These are phyloP conservation scores for Tetrapisispora iriomotensis DNA, from an alignment of 805 yeast genomes.

Conservation along the genomic window DNA sequence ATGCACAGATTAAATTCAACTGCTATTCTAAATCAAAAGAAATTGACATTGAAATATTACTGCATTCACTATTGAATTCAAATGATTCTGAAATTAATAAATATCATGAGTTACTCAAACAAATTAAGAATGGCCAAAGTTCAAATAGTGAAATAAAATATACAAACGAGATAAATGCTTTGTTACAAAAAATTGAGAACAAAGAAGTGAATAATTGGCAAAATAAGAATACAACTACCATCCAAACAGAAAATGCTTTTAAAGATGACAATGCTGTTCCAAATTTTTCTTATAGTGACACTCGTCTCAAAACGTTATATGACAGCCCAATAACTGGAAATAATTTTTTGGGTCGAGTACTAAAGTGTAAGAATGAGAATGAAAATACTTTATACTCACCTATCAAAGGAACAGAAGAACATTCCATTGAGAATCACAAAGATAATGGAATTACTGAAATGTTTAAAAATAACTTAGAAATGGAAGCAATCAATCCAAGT, in stretches of 20 bases:
- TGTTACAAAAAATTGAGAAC: not conserved
- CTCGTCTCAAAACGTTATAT: not conserved
- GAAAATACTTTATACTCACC: not conserved
- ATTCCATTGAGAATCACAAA: too few relatives aligned
- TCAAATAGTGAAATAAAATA: not conserved
- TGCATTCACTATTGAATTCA: conserved; percentile 13
- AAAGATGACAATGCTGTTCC: not conserved
- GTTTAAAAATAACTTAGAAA: too few relatives aligned
- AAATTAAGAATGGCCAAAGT: not conserved
- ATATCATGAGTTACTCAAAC: not conserved
- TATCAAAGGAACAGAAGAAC: not conserved
- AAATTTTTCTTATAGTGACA: not conserved
- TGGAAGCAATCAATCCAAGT: too few relatives aligned
- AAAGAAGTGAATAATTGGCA: not conserved
- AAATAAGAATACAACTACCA: not conserved
- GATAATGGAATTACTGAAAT: not conserved
- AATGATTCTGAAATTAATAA: conserved; percentile 4
- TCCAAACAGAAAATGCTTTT: not conserved
- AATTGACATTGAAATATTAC: conserved; percentile 14
- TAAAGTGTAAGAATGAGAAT: not conserved
- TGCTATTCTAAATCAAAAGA: conserved; percentile 17
- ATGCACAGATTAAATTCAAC: conserved; percentile 11
- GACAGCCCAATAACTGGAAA: conserved; percentile 1
- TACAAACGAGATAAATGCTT: not conserved
- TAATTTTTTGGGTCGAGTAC: not conserved